phyloP scores from a whole-genome alignment of 2,329 filamentous ascomycete species.

The Penicillium oxalicum region DNA sequence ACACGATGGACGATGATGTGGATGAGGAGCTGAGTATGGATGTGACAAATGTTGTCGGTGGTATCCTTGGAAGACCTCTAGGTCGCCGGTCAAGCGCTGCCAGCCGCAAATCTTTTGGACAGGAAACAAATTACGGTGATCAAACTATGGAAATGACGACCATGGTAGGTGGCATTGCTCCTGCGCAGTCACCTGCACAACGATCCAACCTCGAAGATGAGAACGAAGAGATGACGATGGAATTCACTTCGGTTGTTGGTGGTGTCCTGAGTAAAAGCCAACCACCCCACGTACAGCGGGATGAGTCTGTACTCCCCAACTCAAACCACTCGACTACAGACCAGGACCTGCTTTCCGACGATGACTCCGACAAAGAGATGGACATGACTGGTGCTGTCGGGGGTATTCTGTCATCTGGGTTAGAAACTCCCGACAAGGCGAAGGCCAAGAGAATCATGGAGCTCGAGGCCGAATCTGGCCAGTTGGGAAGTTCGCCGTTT shows the following conservation, averaged over 20 bases:
- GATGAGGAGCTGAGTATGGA: conserved; percentile 86
- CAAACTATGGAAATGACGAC: conserved; percentile 46
- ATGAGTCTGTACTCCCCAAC: conserved; percentile 5
- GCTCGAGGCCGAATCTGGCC: conserved; percentile 49
- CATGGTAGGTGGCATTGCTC: conserved; percentile 38
- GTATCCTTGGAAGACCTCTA: conserved; percentile 57
- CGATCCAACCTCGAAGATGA: conserved; percentile 29
- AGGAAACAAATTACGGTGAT: conserved; percentile 44
- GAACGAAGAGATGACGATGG: conserved; percentile 45
- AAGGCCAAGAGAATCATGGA: conserved; percentile 56
- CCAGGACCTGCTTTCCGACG: conserved; percentile 15
- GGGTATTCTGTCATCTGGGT: conserved; percentile 46
- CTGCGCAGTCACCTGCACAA: conserved; percentile 19
- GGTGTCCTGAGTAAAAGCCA: conserved; percentile 31
- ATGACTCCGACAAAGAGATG: conserved; percentile 45
- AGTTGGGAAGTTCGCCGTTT: conserved; percentile 45
- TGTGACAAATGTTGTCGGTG: conserved; percentile 74
- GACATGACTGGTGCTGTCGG: conserved; percentile 53
- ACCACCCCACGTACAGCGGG: neutral
- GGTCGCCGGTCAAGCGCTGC: conserved; percentile 29
- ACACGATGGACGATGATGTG: conserved; percentile 36
- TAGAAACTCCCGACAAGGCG: conserved; percentile 37
- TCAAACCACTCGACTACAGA: conserved; percentile 19
- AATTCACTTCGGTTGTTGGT: conserved; percentile 43
- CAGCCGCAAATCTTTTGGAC: conserved; percentile 39